Conservation (phyloP, 345 rosid genomes). For the Kandelia obovata region DNA sequence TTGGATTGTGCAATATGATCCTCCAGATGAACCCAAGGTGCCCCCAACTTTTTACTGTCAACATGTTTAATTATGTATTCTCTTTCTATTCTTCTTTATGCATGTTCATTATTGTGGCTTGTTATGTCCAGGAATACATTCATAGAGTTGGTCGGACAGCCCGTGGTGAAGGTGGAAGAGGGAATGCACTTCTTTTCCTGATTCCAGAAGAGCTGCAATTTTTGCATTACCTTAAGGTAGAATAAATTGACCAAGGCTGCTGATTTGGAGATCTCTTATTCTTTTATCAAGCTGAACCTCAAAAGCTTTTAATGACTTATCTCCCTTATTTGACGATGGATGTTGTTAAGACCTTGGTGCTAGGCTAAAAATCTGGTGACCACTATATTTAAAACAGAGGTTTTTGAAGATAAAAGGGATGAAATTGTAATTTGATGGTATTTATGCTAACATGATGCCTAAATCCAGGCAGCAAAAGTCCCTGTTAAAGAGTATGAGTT, state of each 20-base stretch:
- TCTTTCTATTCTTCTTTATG: slow-evolving; percentile 1
- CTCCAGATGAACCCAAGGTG: slow-evolving; percentile 97
- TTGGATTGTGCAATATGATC: slow-evolving; percentile 98
- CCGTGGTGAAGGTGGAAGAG: slow-evolving; percentile 96
- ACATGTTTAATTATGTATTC: not conserved
- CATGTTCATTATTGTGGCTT: slow-evolving; percentile 2
- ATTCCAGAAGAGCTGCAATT: slow-evolving; percentile 94
- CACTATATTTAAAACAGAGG: too few relatives aligned
- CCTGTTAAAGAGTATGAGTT: slow-evolving; percentile 90
- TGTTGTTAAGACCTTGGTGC: too few relatives aligned
- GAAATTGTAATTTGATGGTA: not conserved
- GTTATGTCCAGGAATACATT: slow-evolving; percentile 73
- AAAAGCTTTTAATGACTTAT: not conserved
- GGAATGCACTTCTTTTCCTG: slow-evolving; percentile 86
- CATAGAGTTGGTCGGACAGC: slow-evolving; percentile 99
- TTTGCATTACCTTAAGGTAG: slow-evolving; percentile 83
- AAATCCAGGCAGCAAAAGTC: slow-evolving; percentile 74
- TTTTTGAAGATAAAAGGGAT: not conserved
- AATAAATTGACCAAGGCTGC: not conserved
- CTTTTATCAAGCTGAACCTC: not conserved
- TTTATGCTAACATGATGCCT: not conserved
- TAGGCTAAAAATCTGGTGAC: too few relatives aligned
- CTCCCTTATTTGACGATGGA: too few relatives aligned
- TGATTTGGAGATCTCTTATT: not conserved
- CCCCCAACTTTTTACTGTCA: not conserved